phyloP scores from a whole-genome alignment of 2,329 filamentous ascomycete species.

The Periconia digitata region DNA sequence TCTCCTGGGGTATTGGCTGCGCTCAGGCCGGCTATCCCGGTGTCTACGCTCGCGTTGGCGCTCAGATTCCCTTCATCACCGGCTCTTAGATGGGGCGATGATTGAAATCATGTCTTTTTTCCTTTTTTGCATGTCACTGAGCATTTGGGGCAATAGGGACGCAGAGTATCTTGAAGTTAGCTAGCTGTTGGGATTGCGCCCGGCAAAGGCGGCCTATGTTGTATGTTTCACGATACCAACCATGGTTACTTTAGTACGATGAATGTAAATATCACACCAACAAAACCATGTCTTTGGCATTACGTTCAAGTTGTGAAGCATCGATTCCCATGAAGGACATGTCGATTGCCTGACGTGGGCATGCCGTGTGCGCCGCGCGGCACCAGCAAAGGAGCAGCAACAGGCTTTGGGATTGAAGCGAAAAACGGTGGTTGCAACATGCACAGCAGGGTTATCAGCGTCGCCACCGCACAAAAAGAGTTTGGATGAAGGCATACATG shows the following conservation, averaged over 20 bases:
- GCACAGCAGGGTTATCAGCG: no score
- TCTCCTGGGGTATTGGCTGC: slow-evolving; percentile 31
- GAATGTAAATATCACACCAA: background rate
- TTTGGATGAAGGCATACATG: no score
- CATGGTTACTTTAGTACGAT: background rate
- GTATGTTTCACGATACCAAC: background rate
- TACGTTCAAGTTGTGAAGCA: background rate
- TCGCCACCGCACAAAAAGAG: no score
- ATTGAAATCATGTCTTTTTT: background rate
- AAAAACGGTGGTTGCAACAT: no score
- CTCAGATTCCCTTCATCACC: slow-evolving; percentile 21
- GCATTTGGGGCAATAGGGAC: background rate
- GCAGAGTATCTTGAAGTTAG: background rate
- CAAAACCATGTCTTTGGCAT: no score
- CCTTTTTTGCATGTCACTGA: background rate
- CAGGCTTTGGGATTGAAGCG: no score
- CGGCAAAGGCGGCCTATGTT: background rate
- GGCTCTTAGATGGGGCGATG: background rate
- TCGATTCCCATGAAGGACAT: no score
- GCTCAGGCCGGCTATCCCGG: slow-evolving; percentile 23
- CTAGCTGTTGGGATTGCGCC: background rate
- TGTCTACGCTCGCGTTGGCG: slow-evolving; percentile 26
- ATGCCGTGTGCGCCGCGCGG: no score
- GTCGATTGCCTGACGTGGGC: no score
- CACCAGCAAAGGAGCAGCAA: no score